phyloP scores from a whole-genome alignment of 305 asterid genomes.

The Stenogyne calaminthoides region DNA sequence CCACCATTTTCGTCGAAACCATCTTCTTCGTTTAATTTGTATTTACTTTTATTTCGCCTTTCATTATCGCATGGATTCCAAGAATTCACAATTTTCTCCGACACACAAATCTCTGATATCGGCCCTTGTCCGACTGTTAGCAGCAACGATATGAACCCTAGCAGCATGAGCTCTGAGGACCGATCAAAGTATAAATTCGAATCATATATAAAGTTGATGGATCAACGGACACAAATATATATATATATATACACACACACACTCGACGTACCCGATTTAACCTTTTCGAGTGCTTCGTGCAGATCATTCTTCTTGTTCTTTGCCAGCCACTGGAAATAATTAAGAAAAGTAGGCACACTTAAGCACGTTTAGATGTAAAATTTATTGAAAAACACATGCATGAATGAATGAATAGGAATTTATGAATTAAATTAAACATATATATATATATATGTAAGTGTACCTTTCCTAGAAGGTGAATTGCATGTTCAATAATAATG shows the following conservation, averaged over 20 bases:
- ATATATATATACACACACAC: neutral
- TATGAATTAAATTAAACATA: neutral
- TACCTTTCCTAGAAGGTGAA: conserved; percentile 61
- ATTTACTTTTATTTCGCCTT: conserved; percentile 15
- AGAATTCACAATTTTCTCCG: conserved; percentile 37
- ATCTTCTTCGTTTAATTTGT: neutral
- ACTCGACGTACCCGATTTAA: conserved; percentile 51
- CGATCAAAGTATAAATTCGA: neutral
- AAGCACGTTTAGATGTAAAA: neutral
- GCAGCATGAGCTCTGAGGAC: conserved; percentile 55
- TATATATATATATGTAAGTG: neutral
- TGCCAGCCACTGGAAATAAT: conserved; percentile 43
- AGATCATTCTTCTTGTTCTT: conserved; percentile 45
- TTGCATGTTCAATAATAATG: conserved; percentile 42
- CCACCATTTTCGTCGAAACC: neutral
- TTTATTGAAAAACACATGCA: neutral
- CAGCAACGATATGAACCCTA: conserved; percentile 63
- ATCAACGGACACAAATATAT: neutral
- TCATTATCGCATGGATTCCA: conserved; percentile 56
- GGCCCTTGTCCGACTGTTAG: conserved; percentile 49
- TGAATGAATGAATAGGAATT: neutral
- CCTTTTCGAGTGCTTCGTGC: conserved; percentile 58
- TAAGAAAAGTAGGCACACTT: neutral
- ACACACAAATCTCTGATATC: conserved; percentile 48
- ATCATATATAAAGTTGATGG: neutral